phyloP scores from a whole-genome alignment of 345 rosid genomes.

The Litchi chinensis region DNA sequence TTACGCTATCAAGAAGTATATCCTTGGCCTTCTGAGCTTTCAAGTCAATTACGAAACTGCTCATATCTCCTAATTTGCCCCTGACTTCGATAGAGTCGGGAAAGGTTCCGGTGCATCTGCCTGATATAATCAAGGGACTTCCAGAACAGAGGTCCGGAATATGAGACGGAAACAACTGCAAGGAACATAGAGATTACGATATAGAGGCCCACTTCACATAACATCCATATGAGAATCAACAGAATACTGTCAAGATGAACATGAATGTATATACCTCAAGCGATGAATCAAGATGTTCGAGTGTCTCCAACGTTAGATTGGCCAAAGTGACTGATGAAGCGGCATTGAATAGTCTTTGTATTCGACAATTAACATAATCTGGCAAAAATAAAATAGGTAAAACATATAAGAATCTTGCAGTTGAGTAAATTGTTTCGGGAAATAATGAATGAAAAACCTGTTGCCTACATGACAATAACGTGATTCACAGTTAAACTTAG shows the following conservation, averaged over 20 bases:
- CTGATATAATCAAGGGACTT: conserved; percentile 62
- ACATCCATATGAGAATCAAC: background rate
- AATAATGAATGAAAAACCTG: no score
- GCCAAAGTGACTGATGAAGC: conserved; percentile 63
- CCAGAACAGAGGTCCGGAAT: conserved; percentile 73
- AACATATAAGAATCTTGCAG: background rate
- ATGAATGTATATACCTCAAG: conserved; percentile 59
- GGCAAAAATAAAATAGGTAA: conserved; percentile 36
- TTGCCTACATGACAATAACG: no score
- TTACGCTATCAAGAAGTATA: conserved; percentile 64
- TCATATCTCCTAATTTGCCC: conserved; percentile 66
- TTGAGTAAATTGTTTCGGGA: no score
- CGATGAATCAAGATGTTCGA: conserved; percentile 59
- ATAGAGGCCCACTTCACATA: background rate
- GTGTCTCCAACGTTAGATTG: conserved; percentile 47
- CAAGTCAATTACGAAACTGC: conserved; percentile 47
- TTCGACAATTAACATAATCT: conserved; percentile 62
- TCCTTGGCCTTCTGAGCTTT: conserved; percentile 65
- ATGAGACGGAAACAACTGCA: conserved; percentile 55
- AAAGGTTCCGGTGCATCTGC: conserved; percentile 70
- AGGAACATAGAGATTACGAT: conserved; percentile 29
- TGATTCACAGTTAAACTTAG: no score
- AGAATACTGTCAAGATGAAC: background rate
- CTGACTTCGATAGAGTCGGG: conserved; percentile 58
- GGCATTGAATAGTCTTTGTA: conserved; percentile 56